These are phyloP conservation scores for Mucor racemosus DNA, from an alignment of 371 early-diverging fungal genomes.

Conservation along the genomic window DNA sequence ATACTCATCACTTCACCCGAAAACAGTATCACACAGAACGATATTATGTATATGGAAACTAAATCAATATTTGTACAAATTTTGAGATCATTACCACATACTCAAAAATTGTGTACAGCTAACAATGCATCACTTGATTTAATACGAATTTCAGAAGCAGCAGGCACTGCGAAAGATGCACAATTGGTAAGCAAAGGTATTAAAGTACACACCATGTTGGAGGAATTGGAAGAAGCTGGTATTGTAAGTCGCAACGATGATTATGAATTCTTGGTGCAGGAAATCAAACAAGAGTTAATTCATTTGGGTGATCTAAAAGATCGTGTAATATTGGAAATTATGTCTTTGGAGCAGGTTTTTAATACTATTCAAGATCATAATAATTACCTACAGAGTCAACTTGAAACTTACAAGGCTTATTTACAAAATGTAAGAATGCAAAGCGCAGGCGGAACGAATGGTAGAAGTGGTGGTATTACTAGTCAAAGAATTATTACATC, in stretches of 20 bases:
- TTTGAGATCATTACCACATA: slow-evolving; percentile 80
- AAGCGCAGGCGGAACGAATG: slow-evolving; percentile 60
- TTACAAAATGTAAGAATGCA: slow-evolving; percentile 89
- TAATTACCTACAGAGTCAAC: slow-evolving; percentile 80
- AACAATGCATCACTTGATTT: slow-evolving; percentile 55
- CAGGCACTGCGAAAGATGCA: slow-evolving; percentile 86
- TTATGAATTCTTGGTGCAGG: slow-evolving; percentile 83
- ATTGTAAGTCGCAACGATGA: slow-evolving; percentile 81
- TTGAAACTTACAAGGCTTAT: slow-evolving; percentile 91
- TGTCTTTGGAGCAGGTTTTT: slow-evolving; percentile 76
- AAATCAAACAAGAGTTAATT: slow-evolving; percentile 83
- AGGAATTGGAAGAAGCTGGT: slow-evolving; percentile 79
- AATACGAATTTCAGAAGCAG: slow-evolving; percentile 77
- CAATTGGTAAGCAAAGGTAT: slow-evolving; percentile 88
- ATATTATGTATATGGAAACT: slow-evolving; percentile 94
- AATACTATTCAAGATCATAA: slow-evolving; percentile 91
- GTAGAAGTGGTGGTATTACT: slow-evolving; percentile 28
- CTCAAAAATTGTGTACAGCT: not conserved
- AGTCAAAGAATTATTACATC: slow-evolving; percentile 43
- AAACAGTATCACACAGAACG: slow-evolving; percentile 87
- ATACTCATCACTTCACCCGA: slow-evolving; percentile 66
- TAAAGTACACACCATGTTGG: slow-evolving; percentile 91
- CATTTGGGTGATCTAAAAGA: slow-evolving; percentile 89
- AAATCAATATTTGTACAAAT: slow-evolving; percentile 93
- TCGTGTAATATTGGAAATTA: slow-evolving; percentile 75